phyloP scores from a whole-genome alignment of 2,329 filamentous ascomycete species.

The Apiospora hydei region DNA sequence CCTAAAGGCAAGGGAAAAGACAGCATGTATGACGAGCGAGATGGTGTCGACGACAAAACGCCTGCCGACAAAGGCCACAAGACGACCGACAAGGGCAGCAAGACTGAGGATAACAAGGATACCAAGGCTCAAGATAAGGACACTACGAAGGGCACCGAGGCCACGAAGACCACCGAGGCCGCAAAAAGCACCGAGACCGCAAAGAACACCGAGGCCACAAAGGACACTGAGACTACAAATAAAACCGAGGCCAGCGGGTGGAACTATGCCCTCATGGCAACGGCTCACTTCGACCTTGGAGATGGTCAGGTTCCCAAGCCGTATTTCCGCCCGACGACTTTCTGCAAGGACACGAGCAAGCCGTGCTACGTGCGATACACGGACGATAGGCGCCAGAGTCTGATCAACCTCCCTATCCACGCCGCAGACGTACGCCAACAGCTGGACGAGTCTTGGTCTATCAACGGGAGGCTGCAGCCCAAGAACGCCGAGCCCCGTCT shows the following conservation, averaged over 20 bases:
- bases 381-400: neutral
- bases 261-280: conserved; percentile 23
- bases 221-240: neutral
- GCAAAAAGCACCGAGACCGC: neutral
- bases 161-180: neutral
- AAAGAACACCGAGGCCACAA: neutral
- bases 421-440: neutral
- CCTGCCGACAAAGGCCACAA: too few relatives aligned
- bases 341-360: conserved; percentile 22
- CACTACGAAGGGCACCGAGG: neutral
- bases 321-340: conserved; percentile 14
- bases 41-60: neutral
- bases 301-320: conserved; percentile 3
- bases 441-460: conserved; percentile 5
- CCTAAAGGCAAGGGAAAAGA: neutral
- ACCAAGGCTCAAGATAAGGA: too few relatives aligned
- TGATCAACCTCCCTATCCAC: conserved; percentile 20
- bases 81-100: neutral
- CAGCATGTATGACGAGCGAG: neutral
- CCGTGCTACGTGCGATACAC: conserved; percentile 23
- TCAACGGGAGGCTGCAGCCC: conserved; percentile 11
- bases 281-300: conserved; percentile 21
- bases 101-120: neutral
- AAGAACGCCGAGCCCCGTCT: conserved; percentile 7
- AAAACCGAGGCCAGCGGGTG: neutral